Conservation (phyloP, 73 alveolate genomes). For the Durusdinium trenchii region DNA sequence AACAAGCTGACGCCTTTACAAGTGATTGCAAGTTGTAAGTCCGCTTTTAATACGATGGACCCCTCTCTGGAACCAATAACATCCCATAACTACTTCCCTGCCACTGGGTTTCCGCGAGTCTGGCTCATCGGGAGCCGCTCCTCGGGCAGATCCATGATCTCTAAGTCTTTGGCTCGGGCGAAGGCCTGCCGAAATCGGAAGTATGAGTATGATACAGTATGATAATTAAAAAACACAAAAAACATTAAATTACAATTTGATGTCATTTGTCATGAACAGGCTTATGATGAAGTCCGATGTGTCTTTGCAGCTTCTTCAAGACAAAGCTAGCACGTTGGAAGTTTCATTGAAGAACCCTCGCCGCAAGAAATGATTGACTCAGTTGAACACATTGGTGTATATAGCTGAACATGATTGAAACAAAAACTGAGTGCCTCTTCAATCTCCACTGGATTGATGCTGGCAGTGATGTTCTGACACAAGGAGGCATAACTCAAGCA, state of each 20-base stretch:
- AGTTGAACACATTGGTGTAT: neutral
- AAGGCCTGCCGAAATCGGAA: neutral
- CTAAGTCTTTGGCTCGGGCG: constrained; percentile 81
- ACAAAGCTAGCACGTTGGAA: neutral
- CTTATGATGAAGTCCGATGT: neutral
- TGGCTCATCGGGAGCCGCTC: neutral
- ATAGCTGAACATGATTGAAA: neutral
- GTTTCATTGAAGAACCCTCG: neutral
- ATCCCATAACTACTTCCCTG: too few species aligned
- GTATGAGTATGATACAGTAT: neutral
- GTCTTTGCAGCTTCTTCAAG: neutral
- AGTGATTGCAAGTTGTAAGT: too few species aligned
- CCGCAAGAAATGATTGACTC: neutral
- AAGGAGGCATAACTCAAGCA: neutral
- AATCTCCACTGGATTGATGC: constrained; percentile 84
- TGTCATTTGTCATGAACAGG: neutral
- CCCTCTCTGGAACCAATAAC: too few species aligned
- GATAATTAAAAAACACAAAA: neutral
- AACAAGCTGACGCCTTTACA: too few species aligned
- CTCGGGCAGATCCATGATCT: constrained; percentile 65
- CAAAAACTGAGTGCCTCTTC: constrained; percentile 10
- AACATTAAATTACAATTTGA: neutral
- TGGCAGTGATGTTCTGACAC: constrained; percentile 3
- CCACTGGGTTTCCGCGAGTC: too few species aligned
- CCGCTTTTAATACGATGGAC: too few species aligned